These are phyloP conservation scores for Agapanthus africanus DNA, from an alignment of 106 monocot species.

Conservation along the genomic window DNA sequence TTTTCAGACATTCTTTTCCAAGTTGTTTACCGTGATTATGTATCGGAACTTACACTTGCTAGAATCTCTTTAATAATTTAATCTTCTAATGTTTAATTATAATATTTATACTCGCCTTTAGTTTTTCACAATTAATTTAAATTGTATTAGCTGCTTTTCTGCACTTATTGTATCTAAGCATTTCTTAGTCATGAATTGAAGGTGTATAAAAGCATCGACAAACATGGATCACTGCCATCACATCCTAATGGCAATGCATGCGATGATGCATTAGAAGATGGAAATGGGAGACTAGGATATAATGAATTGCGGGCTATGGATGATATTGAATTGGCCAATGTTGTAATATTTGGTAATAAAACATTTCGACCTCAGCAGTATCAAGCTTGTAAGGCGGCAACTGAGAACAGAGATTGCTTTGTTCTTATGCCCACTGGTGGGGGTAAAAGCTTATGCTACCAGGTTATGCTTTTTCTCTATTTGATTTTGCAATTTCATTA, in stretches of 20 bases:
- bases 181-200: slow-evolving; percentile 13
- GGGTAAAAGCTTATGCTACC: slow-evolving; percentile 95
- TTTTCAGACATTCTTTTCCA: background rate
- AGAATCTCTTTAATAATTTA: too few relatives aligned
- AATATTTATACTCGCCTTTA: too few relatives aligned
- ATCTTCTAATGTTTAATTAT: background rate
- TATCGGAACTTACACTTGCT: too few relatives aligned
- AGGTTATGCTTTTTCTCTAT: slow-evolving; percentile 36
- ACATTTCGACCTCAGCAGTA: slow-evolving; percentile 66
- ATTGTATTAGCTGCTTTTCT: too few relatives aligned
- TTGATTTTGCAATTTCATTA: background rate
- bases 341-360: slow-evolving; percentile 84
- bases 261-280: slow-evolving; percentile 5
- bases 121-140: too few relatives aligned
- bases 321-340: slow-evolving; percentile 71
- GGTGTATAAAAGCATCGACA: slow-evolving; percentile 15
- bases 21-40: too few relatives aligned
- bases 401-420: slow-evolving; percentile 80
- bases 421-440: slow-evolving; percentile 98
- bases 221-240: slow-evolving; percentile 15
- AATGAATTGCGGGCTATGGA: slow-evolving; percentile 55
- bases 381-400: slow-evolving; percentile 75
- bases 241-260: slow-evolving; percentile 7
- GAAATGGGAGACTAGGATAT: slow-evolving; percentile 38
- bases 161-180: background rate